Base-by-base conservation (phyloP, 116 monocot species). In the Zostera marina region DNA sequence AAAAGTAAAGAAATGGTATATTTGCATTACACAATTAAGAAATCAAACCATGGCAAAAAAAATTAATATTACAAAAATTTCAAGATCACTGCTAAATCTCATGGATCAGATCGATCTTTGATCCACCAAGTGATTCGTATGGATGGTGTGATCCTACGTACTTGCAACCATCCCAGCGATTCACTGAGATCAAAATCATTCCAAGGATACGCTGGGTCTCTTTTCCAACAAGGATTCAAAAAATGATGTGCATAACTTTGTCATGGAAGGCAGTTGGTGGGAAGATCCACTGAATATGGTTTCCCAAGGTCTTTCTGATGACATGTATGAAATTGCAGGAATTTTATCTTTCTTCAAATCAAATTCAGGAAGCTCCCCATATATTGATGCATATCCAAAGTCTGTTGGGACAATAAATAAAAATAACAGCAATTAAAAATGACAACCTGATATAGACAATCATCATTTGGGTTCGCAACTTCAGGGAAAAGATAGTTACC, bases 231-330 rank as follows among this genome's bases (percentile, higher is more conserved):
- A 73, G 32, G 88, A 85, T 41, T 65, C 73, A 55, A 96, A 58
- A 72, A 96, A 96, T 43, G 67, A 48, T 0, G 85, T 67, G 56
- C 85, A 89, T 44, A 96, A 77, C 14, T 80, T 85, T 38, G 80
- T 76, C 48, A 89, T 74, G 3, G 89, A 80, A 15, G 89, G 85
- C 53, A 85, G 82, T 68, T 56, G 80, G 71, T 82, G 96, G 12
- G 96, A 82, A 49, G 85, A 75, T 49, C 80, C 96, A 64, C 62
- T 72, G 76, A 89, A 89, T 62, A 96, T 74, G 11, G 79, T 82
- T 45, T 85, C 96, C 96, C 96, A 89, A 9, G 89, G 85, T 39
- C 82, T 88, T 25, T 81, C 84, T 40, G 79, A 74, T 13, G 94
- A 76, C 9, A 70, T 56, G 58, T 76, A 89, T 42, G 82, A 74